These are phyloP conservation scores for Mortierella polycephala DNA, from an alignment of 371 early-diverging fungal species.

Conservation along the genomic window DNA sequence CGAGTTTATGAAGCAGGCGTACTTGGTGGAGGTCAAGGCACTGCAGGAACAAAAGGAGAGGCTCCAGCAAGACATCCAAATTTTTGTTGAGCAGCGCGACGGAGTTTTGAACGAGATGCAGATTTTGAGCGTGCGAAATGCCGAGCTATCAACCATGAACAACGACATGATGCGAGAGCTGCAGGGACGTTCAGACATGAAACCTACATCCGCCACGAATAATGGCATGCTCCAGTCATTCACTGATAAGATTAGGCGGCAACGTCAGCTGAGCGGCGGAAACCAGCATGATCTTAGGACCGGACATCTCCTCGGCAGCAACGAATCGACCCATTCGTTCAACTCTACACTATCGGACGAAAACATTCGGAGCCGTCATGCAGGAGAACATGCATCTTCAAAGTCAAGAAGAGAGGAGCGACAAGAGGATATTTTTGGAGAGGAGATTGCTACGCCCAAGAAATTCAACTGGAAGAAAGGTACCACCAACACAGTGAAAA, in stretches of 20 bases:
- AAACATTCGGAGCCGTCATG: neutral
- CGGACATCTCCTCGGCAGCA: conserved; percentile 14
- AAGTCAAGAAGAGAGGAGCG: conserved; percentile 18
- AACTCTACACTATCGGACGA: conserved; percentile 23
- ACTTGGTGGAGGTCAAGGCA: conserved; percentile 46
- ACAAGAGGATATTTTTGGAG: conserved; percentile 14
- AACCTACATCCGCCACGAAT: conserved; percentile 3
- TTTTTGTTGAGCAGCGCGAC: conserved; percentile 45
- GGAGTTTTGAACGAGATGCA: conserved; percentile 63
- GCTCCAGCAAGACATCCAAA: conserved; percentile 40
- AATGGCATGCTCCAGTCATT: conserved; percentile 25
- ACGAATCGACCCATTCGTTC: conserved; percentile 26
- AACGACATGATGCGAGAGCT: conserved; percentile 64
- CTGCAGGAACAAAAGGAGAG: conserved; percentile 48
- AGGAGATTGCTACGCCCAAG: conserved; percentile 17
- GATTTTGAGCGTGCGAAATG: conserved; percentile 64
- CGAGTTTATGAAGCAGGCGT: conserved; percentile 53
- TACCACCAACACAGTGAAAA: conserved; percentile 29
- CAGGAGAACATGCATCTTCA: neutral
- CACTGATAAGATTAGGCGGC: conserved; percentile 29
- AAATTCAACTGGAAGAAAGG: conserved; percentile 48
- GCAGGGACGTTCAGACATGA: conserved; percentile 36
- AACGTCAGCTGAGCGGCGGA: conserved; percentile 34
- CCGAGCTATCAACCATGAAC: conserved; percentile 63
- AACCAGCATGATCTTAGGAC: conserved; percentile 22